Percentiles rank a stretch among this genome's conserved stretches.
phyloP scores from a whole-genome alignment of 306 rosid species.

The Myrica gale region DNA sequence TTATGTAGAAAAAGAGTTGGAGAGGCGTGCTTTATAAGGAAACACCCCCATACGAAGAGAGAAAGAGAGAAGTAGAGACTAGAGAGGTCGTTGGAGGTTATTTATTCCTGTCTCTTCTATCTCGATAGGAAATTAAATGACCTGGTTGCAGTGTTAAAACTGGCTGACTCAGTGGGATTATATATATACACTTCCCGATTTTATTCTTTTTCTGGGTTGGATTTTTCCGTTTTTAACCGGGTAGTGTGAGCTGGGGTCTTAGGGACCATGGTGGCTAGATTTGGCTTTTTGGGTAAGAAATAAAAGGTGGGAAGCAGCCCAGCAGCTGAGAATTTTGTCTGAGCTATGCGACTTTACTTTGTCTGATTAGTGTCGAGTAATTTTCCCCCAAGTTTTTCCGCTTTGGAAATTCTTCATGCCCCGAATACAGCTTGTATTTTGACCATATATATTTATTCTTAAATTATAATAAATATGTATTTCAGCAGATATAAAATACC shows the following conservation, averaged over 20 bases:
- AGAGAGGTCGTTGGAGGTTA: conserved; percentile 27
- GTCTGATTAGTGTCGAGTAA: background rate
- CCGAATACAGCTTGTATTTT: too few species aligned
- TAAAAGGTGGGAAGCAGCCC: background rate
- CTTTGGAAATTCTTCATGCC: too few species aligned
- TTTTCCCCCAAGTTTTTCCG: background rate
- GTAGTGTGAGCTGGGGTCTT: background rate
- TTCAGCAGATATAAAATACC: too few species aligned
- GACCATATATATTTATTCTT: too few species aligned
- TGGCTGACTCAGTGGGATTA: too few species aligned
- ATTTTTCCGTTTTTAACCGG: too few species aligned
- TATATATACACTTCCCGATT: too few species aligned
- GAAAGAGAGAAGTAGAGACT: too few species aligned
- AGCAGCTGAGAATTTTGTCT: conserved; percentile 5
- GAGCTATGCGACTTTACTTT: background rate
- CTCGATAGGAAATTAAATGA: conserved; percentile 7
- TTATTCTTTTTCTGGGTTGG: too few species aligned
- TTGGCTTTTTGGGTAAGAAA: background rate
- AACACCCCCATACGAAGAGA: background rate
- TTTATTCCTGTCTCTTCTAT: conserved; percentile 26
- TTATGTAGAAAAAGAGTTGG: conserved; percentile 24
- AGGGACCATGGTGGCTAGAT: background rate
- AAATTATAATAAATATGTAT: too few species aligned
- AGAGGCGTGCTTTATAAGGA: conserved; percentile 46
- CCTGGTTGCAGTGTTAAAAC: background rate